Conservation (phyloP, 2,329 filamentous ascomycete genomes). For the Penicillium sp. region DNA sequence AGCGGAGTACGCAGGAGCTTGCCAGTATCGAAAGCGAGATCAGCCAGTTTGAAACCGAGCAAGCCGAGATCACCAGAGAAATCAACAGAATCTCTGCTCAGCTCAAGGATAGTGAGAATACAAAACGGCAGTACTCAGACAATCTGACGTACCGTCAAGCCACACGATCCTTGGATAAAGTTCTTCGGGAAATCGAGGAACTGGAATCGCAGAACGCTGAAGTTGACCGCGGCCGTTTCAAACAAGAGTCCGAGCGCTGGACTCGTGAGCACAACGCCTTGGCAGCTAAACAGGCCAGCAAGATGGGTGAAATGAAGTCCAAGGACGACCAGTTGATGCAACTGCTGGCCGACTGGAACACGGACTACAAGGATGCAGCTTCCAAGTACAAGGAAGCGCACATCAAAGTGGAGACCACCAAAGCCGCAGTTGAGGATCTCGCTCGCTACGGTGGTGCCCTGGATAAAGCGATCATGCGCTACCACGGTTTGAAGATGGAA, state of each 20-base stretch:
- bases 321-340: constrained; percentile 79
- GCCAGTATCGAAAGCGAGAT: constrained; percentile 68
- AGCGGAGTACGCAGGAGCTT: constrained; percentile 69
- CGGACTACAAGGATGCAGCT: constrained; percentile 82
- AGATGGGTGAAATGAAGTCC: constrained; percentile 77
- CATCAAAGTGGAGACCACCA: constrained; percentile 87
- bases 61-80: constrained; percentile 65
- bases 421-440: constrained; percentile 88
- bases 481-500: constrained; percentile 95
- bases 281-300: constrained; percentile 69
- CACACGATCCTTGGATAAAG: constrained; percentile 65
- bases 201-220: constrained; percentile 79
- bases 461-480: constrained; percentile 96
- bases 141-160: constrained; percentile 85
- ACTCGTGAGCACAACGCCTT: constrained; percentile 70
- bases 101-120: constrained; percentile 76
- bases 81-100: constrained; percentile 78
- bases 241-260: constrained; percentile 66
- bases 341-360: constrained; percentile 76
- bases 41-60: constrained; percentile 65
- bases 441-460: constrained; percentile 79
- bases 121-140: constrained; percentile 82
- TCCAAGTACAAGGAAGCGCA: constrained; percentile 81
- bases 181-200: constrained; percentile 70
- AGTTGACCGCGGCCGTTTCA: constrained; percentile 76